Base-by-base conservation (phyloP, 495 filamentous ascomycete genomes). In the Aspergillus campestris region DNA sequence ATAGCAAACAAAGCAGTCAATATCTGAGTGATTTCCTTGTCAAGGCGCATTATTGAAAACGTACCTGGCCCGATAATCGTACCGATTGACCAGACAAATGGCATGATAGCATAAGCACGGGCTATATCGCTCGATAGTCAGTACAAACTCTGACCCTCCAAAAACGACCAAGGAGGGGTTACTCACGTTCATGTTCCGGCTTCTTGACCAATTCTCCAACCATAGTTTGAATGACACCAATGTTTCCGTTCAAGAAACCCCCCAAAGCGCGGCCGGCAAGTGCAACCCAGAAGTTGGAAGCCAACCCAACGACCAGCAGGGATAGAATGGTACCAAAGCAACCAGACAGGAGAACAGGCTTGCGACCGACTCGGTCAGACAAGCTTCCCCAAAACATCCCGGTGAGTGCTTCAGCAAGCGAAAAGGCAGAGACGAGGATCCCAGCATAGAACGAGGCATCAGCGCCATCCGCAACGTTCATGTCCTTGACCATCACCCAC, bases 151-250 rank as follows among this genome's bases (percentile, higher is more conserved):
- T 38, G n/a, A 31, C 11, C 11, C 29, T 8, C 31, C 10, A n/a
- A 31, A 7, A 40, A 3, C 3, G 2, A 15, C 1, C 3, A 14
- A 43, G 10, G 7, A 28, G 33, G 42, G 24, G 3, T n/a, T 39
- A 73, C 84, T 68, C 72, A 87, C 84, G 87, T 60, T 92, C 87
- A 67, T 92, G 84, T 54, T 88, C 81, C 3, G 84, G 85, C 30
- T 82, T 81, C 14, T 72, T 81, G 36, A 91, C 83, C 40, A 91
- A 53, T 58, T 94, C 87, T 14, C 82, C 86, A 15, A 94, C 87
- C 86, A 91, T 91, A n/a, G 87, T 91, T 60, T 91, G 87, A 47
- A 94, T 87, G 30, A 94, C 87, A 8, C 83, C 87, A 55, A 91
- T 83, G 51, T 94, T 94, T 34, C 87, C 87, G 67, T 94, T 94